Conservation (phyloP, 2,329 filamentous ascomycete species). For the Fusarium sp. region DNA sequence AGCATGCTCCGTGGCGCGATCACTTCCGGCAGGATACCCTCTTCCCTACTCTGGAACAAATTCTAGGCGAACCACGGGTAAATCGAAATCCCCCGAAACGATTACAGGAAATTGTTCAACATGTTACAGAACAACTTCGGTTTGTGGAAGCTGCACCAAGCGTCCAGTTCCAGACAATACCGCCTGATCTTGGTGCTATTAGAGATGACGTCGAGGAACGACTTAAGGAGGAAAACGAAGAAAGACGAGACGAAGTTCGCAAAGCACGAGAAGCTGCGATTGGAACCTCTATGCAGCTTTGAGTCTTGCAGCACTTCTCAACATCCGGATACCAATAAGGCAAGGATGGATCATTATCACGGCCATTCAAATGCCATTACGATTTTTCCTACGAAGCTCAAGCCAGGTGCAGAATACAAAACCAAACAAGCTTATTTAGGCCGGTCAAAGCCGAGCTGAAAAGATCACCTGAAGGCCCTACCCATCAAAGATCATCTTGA, state of each 20-base stretch:
- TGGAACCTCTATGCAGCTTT: slow-evolving; percentile 68
- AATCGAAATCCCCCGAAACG: slow-evolving; percentile 86
- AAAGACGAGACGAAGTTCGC: slow-evolving; percentile 66
- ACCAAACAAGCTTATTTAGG: not conserved
- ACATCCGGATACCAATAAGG: not conserved
- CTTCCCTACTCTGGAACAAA: slow-evolving; percentile 85
- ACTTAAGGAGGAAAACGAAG: slow-evolving; percentile 73
- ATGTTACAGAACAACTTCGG: slow-evolving; percentile 85
- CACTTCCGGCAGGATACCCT: slow-evolving; percentile 91
- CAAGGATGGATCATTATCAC: slow-evolving; percentile 1
- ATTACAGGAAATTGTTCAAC: slow-evolving; percentile 79
- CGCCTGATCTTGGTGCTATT: slow-evolving; percentile 77
- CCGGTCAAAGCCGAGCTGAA: not conserved
- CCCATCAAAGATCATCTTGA: not conserved
- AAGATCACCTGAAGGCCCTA: not conserved
- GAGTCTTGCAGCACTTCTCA: slow-evolving; percentile 6
- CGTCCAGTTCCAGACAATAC: slow-evolving; percentile 85
- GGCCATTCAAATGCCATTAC: slow-evolving; percentile 13
- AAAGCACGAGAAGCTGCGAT: slow-evolving; percentile 68
- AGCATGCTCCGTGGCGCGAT: slow-evolving; percentile 84
- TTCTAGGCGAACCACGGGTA: slow-evolving; percentile 73
- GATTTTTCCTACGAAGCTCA: slow-evolving; percentile 10
- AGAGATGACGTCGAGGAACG: slow-evolving; percentile 77
- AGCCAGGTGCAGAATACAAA: slow-evolving; percentile 3
- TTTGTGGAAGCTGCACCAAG: slow-evolving; percentile 89